Percentiles rank a stretch among this genome's conserved stretches.
Conservation (phyloP, 257 asterid species). For the Penstemon barbatus region DNA sequence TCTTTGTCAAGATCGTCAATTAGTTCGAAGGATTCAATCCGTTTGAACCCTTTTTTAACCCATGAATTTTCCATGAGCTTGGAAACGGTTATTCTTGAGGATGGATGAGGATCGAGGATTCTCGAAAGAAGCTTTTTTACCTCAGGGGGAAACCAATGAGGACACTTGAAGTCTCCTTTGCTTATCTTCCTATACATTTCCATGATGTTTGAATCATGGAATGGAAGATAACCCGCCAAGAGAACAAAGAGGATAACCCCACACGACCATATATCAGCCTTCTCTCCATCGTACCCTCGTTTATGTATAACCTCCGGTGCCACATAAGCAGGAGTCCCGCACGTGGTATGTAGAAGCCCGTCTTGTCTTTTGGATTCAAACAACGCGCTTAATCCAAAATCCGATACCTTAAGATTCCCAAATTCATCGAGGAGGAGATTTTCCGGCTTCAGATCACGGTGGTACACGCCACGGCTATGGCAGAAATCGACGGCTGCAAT, state of each 20-base stretch:
- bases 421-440: conserved; percentile 79
- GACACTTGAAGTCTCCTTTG: conserved; percentile 70
- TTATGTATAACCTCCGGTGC: conserved; percentile 88
- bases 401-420: conserved; percentile 72
- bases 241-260: conserved; percentile 81
- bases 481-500: conserved; percentile 86
- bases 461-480: conserved; percentile 87
- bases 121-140: conserved; percentile 62
- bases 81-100: conserved; percentile 46
- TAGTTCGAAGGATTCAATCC: conserved; percentile 22
- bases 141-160: conserved; percentile 84
- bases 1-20: conserved; percentile 14
- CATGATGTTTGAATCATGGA: conserved; percentile 75
- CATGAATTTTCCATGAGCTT: conserved; percentile 79
- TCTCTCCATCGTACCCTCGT: conserved; percentile 79
- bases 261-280: conserved; percentile 93
- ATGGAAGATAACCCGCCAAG: conserved; percentile 84
- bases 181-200: conserved; percentile 73
- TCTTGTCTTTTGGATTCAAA: conserved; percentile 67
- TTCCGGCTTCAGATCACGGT: conserved; percentile 90
- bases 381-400: conserved; percentile 86
- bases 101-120: conserved; percentile 78
- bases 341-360: conserved; percentile 87
- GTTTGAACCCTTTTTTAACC: conserved; percentile 68
- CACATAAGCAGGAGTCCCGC: conserved; percentile 95